These are phyloP conservation scores for Blakeslea trispora DNA, from an alignment of 371 early-diverging fungal genomes.

Conservation along the genomic window DNA sequence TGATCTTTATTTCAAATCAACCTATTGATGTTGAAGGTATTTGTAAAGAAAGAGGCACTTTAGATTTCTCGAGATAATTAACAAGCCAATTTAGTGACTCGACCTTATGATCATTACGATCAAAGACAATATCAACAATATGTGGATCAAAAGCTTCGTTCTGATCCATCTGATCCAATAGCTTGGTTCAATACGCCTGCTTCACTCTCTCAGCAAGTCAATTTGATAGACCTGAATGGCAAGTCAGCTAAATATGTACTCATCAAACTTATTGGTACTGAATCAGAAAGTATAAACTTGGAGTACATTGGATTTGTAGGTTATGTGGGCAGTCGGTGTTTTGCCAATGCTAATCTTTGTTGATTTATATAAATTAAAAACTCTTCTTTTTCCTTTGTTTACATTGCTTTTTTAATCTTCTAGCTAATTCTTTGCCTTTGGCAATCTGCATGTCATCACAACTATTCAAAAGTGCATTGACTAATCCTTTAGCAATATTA, in stretches of 20 bases:
- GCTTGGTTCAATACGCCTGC: slow-evolving; percentile 13
- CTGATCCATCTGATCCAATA: slow-evolving; percentile 17
- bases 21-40: slow-evolving; percentile 20
- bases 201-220: neutral
- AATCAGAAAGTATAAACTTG: slow-evolving; percentile 18
- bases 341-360: slow-evolving; percentile 12
- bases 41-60: neutral
- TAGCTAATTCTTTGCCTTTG: slow-evolving; percentile 14
- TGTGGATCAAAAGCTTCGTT: too few species aligned
- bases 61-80: neutral
- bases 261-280: slow-evolving; percentile 18
- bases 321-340: slow-evolving; percentile 17
- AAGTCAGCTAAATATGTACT: slow-evolving; percentile 21
- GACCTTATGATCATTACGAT: slow-evolving; percentile 7
- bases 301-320: slow-evolving; percentile 28
- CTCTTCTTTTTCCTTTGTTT: slow-evolving; percentile 6
- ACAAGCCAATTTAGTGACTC: slow-evolving; percentile 7
- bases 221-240: slow-evolving; percentile 10
- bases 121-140: too few species aligned
- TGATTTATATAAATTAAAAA: slow-evolving; percentile 1
- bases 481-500: slow-evolving; percentile 26
- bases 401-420: slow-evolving; percentile 20
- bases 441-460: slow-evolving; percentile 16
- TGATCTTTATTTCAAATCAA: slow-evolving; percentile 23
- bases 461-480: slow-evolving; percentile 32